phyloP scores from a whole-genome alignment of 2,329 filamentous ascomycete genomes.

The Fusarium oxysporum region DNA sequence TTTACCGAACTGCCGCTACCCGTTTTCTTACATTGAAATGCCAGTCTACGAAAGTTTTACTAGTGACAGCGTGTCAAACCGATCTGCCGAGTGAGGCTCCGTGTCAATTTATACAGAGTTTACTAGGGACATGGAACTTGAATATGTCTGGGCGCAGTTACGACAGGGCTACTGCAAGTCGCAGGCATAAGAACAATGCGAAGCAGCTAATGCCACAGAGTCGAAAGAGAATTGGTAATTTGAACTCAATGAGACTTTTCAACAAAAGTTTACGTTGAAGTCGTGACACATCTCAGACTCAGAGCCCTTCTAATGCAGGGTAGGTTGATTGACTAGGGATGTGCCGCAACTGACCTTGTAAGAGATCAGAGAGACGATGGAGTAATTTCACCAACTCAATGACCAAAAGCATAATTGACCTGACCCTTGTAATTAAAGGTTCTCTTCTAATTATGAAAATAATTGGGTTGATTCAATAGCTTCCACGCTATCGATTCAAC shows the following conservation, averaged over 20 bases:
- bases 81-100: neutral
- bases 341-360: neutral
- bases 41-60: neutral
- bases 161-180: neutral
- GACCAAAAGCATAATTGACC: neutral
- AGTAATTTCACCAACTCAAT: neutral
- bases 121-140: neutral
- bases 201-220: neutral
- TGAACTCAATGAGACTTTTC: neutral
- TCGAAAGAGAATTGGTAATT: neutral
- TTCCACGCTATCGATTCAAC: neutral
- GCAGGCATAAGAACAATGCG: neutral
- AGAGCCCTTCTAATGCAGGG: neutral
- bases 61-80: neutral
- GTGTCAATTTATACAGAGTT: neutral
- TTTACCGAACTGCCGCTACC: neutral
- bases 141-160: neutral
- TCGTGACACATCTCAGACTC: too few species aligned
- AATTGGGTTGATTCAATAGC: neutral
- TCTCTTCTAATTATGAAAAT: neutral
- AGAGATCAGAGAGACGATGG: neutral
- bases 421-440: neutral
- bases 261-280: neutral
- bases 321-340: neutral
- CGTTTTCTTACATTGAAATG: neutral